Conservation (phyloP, 2,329 filamentous ascomycete species). For the Trichoderma atrobrunneum region DNA sequence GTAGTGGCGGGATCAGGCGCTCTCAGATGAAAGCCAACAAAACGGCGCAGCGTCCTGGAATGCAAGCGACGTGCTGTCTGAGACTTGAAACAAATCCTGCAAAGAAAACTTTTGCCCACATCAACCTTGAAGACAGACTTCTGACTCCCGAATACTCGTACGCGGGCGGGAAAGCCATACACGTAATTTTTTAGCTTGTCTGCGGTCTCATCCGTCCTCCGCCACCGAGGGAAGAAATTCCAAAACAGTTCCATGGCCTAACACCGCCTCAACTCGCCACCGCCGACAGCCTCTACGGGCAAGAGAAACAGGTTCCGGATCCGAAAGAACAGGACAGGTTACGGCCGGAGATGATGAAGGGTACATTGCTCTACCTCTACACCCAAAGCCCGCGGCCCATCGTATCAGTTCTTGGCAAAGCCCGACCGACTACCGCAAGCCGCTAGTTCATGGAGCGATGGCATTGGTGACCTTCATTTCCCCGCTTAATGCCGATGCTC, state of each 20-base stretch:
- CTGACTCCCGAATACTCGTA: neutral
- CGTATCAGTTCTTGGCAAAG: neutral
- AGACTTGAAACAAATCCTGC: neutral
- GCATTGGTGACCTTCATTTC: neutral
- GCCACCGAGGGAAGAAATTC: neutral
- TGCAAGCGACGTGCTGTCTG: neutral
- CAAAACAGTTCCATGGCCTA: neutral
- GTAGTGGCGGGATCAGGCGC: neutral
- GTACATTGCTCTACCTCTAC: neutral
- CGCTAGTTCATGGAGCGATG: neutral
- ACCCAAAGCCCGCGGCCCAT: neutral
- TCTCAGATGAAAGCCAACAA: neutral
- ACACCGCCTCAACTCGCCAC: neutral
- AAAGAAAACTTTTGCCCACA: neutral
- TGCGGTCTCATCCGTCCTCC: neutral
- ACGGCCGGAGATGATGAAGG: neutral
- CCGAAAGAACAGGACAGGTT: neutral
- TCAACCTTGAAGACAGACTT: slow-evolving; percentile 13
- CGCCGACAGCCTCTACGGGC: neutral
- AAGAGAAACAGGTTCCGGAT: neutral
- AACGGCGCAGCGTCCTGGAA: neutral
- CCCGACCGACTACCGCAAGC: neutral
- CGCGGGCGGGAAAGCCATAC: neutral
- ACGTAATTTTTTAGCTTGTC: neutral
- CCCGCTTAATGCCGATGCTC: slow-evolving; percentile 5